phyloP scores from a whole-genome alignment of 352 stramenopile genomes.

The Phytophthora macrochlamydospora region DNA sequence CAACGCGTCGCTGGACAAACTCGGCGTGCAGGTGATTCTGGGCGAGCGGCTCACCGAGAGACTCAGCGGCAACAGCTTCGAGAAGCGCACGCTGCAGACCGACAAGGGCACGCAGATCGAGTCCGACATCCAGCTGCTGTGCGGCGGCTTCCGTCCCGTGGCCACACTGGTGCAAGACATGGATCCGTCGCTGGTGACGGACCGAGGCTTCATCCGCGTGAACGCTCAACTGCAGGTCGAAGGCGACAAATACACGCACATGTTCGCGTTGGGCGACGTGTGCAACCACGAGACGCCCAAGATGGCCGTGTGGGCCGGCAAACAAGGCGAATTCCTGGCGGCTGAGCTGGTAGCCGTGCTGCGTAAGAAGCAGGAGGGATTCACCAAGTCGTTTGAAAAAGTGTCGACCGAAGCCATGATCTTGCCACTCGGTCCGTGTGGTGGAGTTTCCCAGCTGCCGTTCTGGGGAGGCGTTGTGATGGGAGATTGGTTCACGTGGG shows the following conservation, averaged over 20 bases:
- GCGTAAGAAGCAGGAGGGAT: conserved; percentile 21
- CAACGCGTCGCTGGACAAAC: conserved; percentile 29
- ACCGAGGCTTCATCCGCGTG: conserved; percentile 48
- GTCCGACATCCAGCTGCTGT: conserved; percentile 63
- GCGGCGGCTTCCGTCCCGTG: conserved; percentile 44
- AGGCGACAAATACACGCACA: conserved; percentile 41
- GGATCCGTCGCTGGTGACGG: conserved; percentile 48
- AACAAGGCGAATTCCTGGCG: conserved; percentile 52
- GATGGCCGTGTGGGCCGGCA: conserved; percentile 40
- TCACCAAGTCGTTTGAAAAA: conserved; percentile 36
- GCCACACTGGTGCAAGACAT: conserved; percentile 39
- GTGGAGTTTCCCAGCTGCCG: conserved; percentile 58
- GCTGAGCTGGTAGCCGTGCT: conserved; percentile 35
- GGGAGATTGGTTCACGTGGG: conserved; percentile 53
- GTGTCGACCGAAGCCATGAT: conserved; percentile 24
- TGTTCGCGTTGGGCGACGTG: conserved; percentile 63
- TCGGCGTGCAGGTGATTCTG: conserved; percentile 60
- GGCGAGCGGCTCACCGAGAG: conserved; percentile 54
- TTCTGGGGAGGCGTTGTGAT: conserved; percentile 55
- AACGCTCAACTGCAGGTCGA: conserved; percentile 58
- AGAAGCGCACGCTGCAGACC: conserved; percentile 45
- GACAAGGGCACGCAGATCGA: conserved; percentile 58
- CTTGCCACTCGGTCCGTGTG: conserved; percentile 51
- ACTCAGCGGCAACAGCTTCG: conserved; percentile 43
- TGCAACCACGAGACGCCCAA: conserved; percentile 58